Percentiles rank a stretch among this genome's conserved stretches.
Evolutionary conservation across 495 filamentous ascomycete species (phyloP).

Genomic region (Aspergillus wentii): DNA sequence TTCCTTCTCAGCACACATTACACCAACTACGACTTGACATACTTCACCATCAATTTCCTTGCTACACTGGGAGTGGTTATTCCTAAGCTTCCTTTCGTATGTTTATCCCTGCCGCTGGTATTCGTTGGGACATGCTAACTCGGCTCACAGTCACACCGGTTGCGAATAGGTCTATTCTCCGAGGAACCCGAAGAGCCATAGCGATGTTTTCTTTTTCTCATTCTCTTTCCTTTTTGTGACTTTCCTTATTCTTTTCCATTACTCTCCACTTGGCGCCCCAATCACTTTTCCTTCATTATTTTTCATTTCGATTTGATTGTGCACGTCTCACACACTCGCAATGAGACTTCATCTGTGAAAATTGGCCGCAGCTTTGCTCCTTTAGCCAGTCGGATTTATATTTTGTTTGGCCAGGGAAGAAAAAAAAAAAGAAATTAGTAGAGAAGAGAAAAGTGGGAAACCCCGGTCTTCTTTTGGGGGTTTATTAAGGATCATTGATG

Average conservation of each 20-base stretch:
- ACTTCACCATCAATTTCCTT: constrained; percentile 94
- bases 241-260: constrained; percentile 9
- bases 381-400: not conserved
- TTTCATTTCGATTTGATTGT: not conserved
- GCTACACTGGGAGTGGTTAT: constrained; percentile 89
- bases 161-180: constrained; percentile 47
- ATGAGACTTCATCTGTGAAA: constrained; percentile 1
- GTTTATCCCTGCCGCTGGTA: not conserved
- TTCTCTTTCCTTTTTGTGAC: constrained; percentile 10
- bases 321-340: no score
- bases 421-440: constrained; percentile 2
- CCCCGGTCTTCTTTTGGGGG: not conserved
- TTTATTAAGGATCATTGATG: no score
- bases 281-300: not conserved
- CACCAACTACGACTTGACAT: constrained; percentile 92
- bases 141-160: constrained; percentile 35
- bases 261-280: constrained; percentile 17
- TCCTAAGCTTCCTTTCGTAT: constrained; percentile 90
- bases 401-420: constrained; percentile 2
- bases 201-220: constrained; percentile 12
- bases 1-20: constrained; percentile 98
- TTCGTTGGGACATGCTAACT: constrained; percentile 17
- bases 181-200: constrained; percentile 40
- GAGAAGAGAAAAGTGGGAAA: not conserved
- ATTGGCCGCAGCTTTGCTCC: not conserved